A percentile compares a stretch with the other conserved stretches of the same genome.
Conservation (phyloP, 176 grass and related monocot species). For the Puya raimondii region DNA sequence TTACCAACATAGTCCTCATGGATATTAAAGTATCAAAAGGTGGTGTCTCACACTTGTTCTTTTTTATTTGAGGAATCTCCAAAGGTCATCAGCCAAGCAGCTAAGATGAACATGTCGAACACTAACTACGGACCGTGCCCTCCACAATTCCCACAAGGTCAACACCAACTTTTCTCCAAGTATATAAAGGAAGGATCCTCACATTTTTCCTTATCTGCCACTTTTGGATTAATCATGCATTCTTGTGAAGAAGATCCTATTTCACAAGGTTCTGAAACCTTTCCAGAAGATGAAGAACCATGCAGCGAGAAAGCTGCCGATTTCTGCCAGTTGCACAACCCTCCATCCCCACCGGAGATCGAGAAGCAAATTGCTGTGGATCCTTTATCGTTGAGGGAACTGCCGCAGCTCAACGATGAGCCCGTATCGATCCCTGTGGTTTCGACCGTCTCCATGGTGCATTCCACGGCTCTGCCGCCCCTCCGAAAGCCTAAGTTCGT, state of each 20-base stretch:
- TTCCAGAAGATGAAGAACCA: background rate
- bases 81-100: background rate
- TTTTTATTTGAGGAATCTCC: background rate
- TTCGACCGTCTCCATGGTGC: conserved; percentile 18
- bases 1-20: background rate
- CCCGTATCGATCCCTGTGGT: conserved; percentile 54
- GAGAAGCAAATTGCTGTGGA: background rate
- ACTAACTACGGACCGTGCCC: conserved; percentile 11
- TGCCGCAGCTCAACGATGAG: conserved; percentile 41
- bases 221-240: background rate
- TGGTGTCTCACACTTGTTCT: background rate
- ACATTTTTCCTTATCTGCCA: conserved; percentile 2
- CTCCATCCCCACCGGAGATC: background rate
- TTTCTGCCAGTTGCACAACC: background rate
- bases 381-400: conserved; percentile 9
- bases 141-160: conserved; percentile 9
- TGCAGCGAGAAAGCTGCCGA: background rate
- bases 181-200: background rate
- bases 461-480: background rate
- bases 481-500: conserved; percentile 3
- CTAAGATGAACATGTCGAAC: background rate
- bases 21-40: background rate
- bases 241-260: background rate
- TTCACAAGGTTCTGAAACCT: background rate
- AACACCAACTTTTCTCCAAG: background rate